Evolutionary conservation across 768 basidiomycete genomes (phyloP).

Genomic region (Termitomyces sp.): DNA sequence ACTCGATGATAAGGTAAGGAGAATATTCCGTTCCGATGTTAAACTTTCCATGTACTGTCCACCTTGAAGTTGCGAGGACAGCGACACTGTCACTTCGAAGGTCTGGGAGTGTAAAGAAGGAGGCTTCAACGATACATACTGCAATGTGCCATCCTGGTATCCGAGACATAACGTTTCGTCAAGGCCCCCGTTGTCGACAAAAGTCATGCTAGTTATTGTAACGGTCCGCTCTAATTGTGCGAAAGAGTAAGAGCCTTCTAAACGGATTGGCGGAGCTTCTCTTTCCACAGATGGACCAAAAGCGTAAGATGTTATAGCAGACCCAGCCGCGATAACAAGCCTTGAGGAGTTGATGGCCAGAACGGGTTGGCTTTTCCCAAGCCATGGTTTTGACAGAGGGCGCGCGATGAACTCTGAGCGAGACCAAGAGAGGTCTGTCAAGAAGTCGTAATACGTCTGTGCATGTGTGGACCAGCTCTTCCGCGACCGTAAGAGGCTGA

Average conservation of each 20-base stretch:
- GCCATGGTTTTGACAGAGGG: conserved; percentile 59
- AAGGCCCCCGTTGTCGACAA: conserved; percentile 37
- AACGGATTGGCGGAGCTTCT: conserved; percentile 36
- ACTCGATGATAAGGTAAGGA: conserved; percentile 54
- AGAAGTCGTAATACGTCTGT: conserved; percentile 45
- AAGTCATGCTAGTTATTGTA: conserved; percentile 54
- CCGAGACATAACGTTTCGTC: conserved; percentile 48
- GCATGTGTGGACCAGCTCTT: conserved; percentile 37
- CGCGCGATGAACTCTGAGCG: conserved; percentile 50
- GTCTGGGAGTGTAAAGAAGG: conserved; percentile 11
- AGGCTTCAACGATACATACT: conserved; percentile 32
- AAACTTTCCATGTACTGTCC: conserved; percentile 54
- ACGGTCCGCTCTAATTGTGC: conserved; percentile 25
- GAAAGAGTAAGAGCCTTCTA: conserved; percentile 44
- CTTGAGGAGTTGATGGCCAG: conserved; percentile 51
- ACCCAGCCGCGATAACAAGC: conserved; percentile 59
- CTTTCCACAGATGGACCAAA: conserved; percentile 31
- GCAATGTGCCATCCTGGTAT: conserved; percentile 54
- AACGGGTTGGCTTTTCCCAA: conserved; percentile 47
- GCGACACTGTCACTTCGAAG: conserved; percentile 10
- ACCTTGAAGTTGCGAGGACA: conserved; percentile 23
- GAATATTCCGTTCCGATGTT: conserved; percentile 34
- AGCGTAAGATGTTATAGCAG: conserved; percentile 49
- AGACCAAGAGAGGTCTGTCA: conserved; percentile 52
- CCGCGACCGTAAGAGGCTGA: conserved; percentile 41